Evolutionary conservation across 2,329 filamentous ascomycete species (phyloP), one percentile per base, ranked within the genome.

Genomic region (Beauveria pseudobassiana): DNA sequence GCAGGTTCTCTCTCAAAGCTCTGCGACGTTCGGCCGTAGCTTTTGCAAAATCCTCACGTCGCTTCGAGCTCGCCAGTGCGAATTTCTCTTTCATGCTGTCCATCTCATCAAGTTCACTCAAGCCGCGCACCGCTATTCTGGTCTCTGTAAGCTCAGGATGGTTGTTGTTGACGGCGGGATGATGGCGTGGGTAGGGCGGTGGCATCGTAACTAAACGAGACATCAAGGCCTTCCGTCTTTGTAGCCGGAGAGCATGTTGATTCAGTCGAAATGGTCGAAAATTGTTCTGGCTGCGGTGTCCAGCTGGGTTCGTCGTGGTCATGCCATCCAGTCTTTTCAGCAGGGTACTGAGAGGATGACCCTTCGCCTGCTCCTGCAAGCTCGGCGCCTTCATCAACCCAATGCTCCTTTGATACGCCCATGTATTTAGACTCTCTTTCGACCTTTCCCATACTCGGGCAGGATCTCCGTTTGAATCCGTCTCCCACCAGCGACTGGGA

Each of bases 361-460:
- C 72, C 71, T 10, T 78, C 75, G 65, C 76, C 69, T 6, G 70
- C 73, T 7, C 73, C 74, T 42, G 42, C 6, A 43, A 73, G 66
- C 9, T 72, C 66, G 63, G 64, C 78, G 69, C 68, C 76, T 67
- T 70, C 70, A 64, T 85, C 82, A 48, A 84, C 78, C 84, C 87
- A 90, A 68, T 93, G 89, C 26, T 93, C 91, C 67, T 89, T 89
- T 4, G 88, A 87, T 43, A 98, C 81, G 4, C 93, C 91, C 93
- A 98, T 98, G 70, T 97, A 98, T 73, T 97, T 97, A 2, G 91
- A 95, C 75, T 97, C 93, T 49, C 92, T 83, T 93, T 96, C 2
- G 90, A 91, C 68, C 93, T 83, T 67, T 91, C 89, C 16, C 96
- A 73, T 58, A 81, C 77, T 38, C 78, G 80, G 1, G 82, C 82